Percentiles rank a stretch among this genome's conserved stretches.
Evolutionary conservation across 306 rosid species (phyloP).

Genomic region (Cucurbita argyrosperma): DNA sequence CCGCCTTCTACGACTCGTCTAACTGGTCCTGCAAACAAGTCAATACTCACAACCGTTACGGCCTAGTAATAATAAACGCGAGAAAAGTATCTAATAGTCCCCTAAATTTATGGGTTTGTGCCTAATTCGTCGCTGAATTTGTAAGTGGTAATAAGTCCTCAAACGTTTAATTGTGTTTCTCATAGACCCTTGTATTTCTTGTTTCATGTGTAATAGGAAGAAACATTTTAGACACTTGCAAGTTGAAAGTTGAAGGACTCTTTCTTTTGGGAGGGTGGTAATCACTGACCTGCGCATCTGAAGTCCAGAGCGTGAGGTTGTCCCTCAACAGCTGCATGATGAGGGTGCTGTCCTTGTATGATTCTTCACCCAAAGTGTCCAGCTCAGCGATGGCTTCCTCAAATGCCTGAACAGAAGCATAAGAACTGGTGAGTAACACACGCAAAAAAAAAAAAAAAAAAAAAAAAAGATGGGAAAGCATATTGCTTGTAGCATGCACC

Average conservation of each 20-base stretch:
- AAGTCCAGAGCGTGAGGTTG: slow-evolving; percentile 31
- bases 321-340: slow-evolving; percentile 33
- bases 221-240: too few species aligned
- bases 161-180: neutral
- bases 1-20: slow-evolving; percentile 57
- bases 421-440: neutral
- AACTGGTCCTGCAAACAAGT: slow-evolving; percentile 54
- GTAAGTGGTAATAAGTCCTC: neutral
- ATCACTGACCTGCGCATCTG: slow-evolving; percentile 48
- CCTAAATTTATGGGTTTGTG: neutral
- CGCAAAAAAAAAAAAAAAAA: neutral
- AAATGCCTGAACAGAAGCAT: slow-evolving; percentile 14
- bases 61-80: neutral
- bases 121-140: too few species aligned
- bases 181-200: neutral
- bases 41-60: neutral
- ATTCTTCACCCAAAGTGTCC: slow-evolving; percentile 27
- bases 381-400: slow-evolving; percentile 30
- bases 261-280: neutral
- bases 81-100: neutral
- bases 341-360: slow-evolving; percentile 30
- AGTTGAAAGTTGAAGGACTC: too few species aligned
- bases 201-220: too few species aligned
- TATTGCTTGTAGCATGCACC: neutral
- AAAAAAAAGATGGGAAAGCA: neutral